Base-by-base conservation (phyloP, 129 eudicot genomes). In the Ambrosia trifida region DNA sequence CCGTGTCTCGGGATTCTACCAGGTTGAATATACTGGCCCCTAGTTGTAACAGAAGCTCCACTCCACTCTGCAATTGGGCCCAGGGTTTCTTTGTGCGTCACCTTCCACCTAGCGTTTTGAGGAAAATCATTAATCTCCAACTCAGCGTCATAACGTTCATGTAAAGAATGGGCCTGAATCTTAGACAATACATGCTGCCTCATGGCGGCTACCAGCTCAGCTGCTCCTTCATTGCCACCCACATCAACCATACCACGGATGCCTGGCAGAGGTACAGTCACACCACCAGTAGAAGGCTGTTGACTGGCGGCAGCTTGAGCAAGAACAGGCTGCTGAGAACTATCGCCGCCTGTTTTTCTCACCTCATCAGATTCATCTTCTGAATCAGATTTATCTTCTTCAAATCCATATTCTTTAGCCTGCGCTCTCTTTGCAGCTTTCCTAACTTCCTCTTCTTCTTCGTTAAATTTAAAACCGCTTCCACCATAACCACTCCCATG, bases 31-130 rank as follows among this genome's bases (percentile, higher is more conserved):
- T 76, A 78, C 51, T 85, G 95, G 7, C 97, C 97, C 75, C 95
- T 79, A 0, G 95, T 91, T 13, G 97, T 91, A 24, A 91, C 85
- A 32, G 97, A 89, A 28, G 97, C 95, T 38, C 97, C 97, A 45
- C 89, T 83, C 91, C 91, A 91, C 41, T 91, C 97, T 14, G 95
- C 88, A 17, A 91, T 87, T 2, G 97, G 97, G 66, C 91, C 95
- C 68, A 91, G 50, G 4, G 97, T 91, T 74, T 91, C 97, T 75
- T 91, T 91, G 74, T 87, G 97, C 1, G 97, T 91, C 53, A 91
- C 95, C 86, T 88, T 91, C 97, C 95, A 91, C 65, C 97, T 82
- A 28, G 95, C 97, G 47, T 91, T 91, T 84, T 91, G 95, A 17
- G 95, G 97, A 40, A 91, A 91, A 75, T 91, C 95, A 59, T 90